Percentiles rank a stretch among this genome's conserved stretches.
phyloP scores from a whole-genome alignment of 2,329 filamentous ascomycete genomes.

The Penicillium sp. region DNA sequence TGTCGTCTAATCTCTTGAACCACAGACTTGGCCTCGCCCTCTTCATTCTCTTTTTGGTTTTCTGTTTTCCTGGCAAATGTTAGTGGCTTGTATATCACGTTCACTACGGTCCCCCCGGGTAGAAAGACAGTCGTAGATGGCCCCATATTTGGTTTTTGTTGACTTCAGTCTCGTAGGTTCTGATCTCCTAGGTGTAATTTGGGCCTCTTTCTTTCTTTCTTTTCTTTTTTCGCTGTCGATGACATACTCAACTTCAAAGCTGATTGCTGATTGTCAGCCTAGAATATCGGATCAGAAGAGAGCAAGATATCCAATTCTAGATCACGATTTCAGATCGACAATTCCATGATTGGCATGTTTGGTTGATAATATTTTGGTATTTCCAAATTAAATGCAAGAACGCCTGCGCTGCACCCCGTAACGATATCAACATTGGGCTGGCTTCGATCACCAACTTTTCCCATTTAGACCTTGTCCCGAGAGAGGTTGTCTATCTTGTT shows the following conservation, averaged over 20 bases:
- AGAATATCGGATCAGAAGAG: background rate
- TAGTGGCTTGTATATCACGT: too few relatives aligned
- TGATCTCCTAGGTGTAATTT: too few relatives aligned
- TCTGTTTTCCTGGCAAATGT: too few relatives aligned
- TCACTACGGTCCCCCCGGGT: too few relatives aligned
- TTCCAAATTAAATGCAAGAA: slow-evolving; percentile 38
- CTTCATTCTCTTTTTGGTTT: too few relatives aligned
- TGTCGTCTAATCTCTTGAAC: too few relatives aligned
- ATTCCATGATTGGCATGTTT: slow-evolving; percentile 13
- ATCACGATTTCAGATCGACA: background rate
- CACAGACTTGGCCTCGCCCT: too few relatives aligned
- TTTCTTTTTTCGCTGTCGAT: background rate
- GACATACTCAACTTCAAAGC: background rate
- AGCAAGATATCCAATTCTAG: background rate
- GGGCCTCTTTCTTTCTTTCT: background rate
- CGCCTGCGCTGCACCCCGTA: slow-evolving; percentile 43
- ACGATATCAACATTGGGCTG: slow-evolving; percentile 20
- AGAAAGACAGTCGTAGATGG: too few relatives aligned
- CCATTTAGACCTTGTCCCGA: slow-evolving; percentile 2
- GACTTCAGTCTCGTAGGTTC: too few relatives aligned
- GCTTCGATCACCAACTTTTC: slow-evolving; percentile 24
- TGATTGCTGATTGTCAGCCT: background rate
- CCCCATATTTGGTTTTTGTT: too few relatives aligned
- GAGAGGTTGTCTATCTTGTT: slow-evolving; percentile 3
- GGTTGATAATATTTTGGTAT: slow-evolving; percentile 37